These are phyloP conservation scores for Microsporum ferrugineum DNA, from an alignment of 2,329 filamentous ascomycete genomes.

Conservation along the genomic window DNA sequence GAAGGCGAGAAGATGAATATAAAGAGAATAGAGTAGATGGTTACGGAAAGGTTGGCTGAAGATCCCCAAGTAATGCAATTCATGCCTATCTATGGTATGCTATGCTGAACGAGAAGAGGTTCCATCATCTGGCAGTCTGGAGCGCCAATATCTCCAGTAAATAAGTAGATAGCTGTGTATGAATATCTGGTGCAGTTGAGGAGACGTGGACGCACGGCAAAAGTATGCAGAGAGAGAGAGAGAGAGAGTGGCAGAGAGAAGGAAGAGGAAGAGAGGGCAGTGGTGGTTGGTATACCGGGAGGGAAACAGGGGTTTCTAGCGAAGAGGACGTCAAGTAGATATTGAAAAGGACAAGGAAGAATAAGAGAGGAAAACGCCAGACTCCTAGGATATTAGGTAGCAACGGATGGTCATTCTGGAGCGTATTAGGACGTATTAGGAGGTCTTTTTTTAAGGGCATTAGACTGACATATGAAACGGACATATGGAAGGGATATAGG, in stretches of 20 bases:
- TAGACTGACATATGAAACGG: background rate
- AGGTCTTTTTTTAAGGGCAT: background rate
- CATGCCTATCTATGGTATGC: constrained; percentile 4
- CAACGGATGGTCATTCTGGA: background rate
- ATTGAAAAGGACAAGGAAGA: background rate
- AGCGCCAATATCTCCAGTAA: background rate
- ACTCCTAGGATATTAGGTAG: background rate
- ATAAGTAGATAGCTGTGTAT: background rate
- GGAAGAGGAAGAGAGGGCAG: background rate
- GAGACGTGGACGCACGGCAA: background rate
- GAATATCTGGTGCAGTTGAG: background rate
- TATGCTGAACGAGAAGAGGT: background rate
- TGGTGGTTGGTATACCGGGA: background rate
- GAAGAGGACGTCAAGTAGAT: background rate
- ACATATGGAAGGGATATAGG: background rate
- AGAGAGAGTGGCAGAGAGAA: background rate
- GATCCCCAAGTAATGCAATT: background rate
- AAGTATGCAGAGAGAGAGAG: background rate
- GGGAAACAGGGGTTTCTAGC: background rate
- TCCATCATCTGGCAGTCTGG: background rate
- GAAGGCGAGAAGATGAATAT: background rate
- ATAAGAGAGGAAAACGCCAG: background rate
- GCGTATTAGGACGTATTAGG: background rate
- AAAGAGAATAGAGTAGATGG: background rate
- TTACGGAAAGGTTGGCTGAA: background rate